phyloP scores from a whole-genome alignment of 2,329 filamentous ascomycete genomes.

The Ophiobolus disseminans region DNA sequence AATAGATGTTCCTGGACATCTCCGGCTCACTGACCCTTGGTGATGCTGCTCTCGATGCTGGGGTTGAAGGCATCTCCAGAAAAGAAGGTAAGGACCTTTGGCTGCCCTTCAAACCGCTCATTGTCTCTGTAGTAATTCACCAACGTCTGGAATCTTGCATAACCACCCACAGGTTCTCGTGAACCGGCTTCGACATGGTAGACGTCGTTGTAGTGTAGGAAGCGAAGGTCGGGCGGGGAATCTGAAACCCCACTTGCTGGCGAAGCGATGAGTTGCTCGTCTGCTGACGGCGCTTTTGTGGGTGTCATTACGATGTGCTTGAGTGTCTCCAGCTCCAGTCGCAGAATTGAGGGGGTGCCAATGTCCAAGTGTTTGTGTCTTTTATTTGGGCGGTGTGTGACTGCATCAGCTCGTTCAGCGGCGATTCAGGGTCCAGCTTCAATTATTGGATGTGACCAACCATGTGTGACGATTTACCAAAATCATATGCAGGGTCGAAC shows the following conservation, averaged over 20 bases:
- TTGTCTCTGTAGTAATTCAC: slow-evolving; percentile 75
- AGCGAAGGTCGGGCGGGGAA: slow-evolving; percentile 72
- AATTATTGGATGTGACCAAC: slow-evolving; percentile 28
- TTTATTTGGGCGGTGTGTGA: slow-evolving; percentile 36
- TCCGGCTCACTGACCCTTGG: slow-evolving; percentile 67
- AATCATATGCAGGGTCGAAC: slow-evolving; percentile 22
- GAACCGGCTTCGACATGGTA: slow-evolving; percentile 83
- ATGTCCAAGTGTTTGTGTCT: slow-evolving; percentile 17
- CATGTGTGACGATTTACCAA: slow-evolving; percentile 21
- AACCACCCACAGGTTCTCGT: slow-evolving; percentile 82
- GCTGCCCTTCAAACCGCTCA: slow-evolving; percentile 66
- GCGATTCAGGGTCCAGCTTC: slow-evolving; percentile 39
- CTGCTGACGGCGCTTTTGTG: slow-evolving; percentile 31
- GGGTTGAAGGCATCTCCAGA: slow-evolving; percentile 94
- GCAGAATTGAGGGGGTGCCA: slow-evolving; percentile 6
- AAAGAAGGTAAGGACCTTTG: slow-evolving; percentile 78
- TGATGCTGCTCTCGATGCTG: slow-evolving; percentile 85
- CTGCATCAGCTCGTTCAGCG: slow-evolving; percentile 14
- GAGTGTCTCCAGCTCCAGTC: not conserved
- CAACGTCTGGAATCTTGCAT: slow-evolving; percentile 79
- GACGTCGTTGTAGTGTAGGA: slow-evolving; percentile 92
- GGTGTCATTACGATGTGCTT: slow-evolving; percentile 30
- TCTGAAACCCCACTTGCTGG: slow-evolving; percentile 51
- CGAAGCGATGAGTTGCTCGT: slow-evolving; percentile 51
- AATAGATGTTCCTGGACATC: not conserved